Evolutionary conservation across 192 early-diverging fungal species (phyloP).

Genomic region (Nowakowskiella sp.): DNA sequence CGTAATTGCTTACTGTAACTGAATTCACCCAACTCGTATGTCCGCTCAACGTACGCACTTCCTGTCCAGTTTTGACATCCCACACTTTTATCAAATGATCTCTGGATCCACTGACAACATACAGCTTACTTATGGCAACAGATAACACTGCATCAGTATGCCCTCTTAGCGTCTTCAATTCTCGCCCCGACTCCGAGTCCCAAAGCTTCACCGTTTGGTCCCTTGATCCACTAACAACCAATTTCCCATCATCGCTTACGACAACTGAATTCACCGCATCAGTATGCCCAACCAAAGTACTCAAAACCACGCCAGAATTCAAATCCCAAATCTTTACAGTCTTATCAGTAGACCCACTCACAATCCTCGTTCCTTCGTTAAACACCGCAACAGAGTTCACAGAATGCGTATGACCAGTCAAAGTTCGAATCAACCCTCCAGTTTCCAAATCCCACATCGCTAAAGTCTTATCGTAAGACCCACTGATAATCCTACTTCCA

Average conservation of each 20-base stretch:
- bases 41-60: conserved; percentile 57
- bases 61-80: conserved; percentile 63
- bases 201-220: conserved; percentile 86
- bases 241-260: conserved; percentile 5
- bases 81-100: conserved; percentile 82
- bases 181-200: conserved; percentile 89
- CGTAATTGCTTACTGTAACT: conserved; percentile 73
- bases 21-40: conserved; percentile 81
- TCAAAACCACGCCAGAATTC: conserved; percentile 11
- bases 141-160: conserved; percentile 94
- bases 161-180: conserved; percentile 86
- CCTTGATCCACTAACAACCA: conserved; percentile 80
- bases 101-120: conserved; percentile 49
- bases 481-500: conserved; percentile 22
- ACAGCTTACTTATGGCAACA: conserved; percentile 41
- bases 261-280: conserved; percentile 8
- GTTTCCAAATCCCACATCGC: conserved; percentile 65
- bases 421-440: conserved; percentile 43
- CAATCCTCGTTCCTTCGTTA: conserved; percentile 51
- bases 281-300: conserved; percentile 36
- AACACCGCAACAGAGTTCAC: conserved; percentile 75
- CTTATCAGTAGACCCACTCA: conserved; percentile 74
- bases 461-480: conserved; percentile 48
- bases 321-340: conserved; percentile 81
- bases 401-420: conserved; percentile 65